These are phyloP conservation scores for Xylaria palmicola DNA, from an alignment of 495 filamentous ascomycete species.

Conservation along the genomic window DNA sequence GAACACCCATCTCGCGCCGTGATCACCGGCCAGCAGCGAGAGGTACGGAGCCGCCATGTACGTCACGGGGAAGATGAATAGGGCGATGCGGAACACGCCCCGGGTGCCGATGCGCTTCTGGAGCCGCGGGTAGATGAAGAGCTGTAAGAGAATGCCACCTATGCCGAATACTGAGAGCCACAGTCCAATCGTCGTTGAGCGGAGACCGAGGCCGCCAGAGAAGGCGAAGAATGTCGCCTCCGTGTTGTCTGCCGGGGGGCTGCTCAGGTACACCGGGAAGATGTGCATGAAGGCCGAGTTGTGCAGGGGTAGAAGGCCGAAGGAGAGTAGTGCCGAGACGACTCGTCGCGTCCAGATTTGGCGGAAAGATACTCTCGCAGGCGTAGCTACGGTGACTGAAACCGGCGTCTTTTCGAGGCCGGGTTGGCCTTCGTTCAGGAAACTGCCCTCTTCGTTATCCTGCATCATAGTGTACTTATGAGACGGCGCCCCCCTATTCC, in stretches of 20 bases:
- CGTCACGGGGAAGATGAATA: conserved; percentile 63
- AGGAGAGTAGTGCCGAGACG: conserved; percentile 58
- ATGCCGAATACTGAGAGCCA: conserved; percentile 69
- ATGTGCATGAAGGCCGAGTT: conserved; percentile 73
- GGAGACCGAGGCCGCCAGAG: conserved; percentile 68
- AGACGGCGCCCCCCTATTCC: background rate
- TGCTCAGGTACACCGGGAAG: conserved; percentile 70
- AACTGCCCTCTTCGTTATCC: conserved; percentile 16
- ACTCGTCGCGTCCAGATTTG: conserved; percentile 64
- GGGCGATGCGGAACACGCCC: conserved; percentile 55
- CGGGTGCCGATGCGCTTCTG: conserved; percentile 62
- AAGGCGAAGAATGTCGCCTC: conserved; percentile 60
- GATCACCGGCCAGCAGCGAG: conserved; percentile 51
- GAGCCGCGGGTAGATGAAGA: conserved; percentile 66
- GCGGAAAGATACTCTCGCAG: conserved; percentile 50
- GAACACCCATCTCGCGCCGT: conserved; percentile 44
- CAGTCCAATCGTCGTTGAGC: conserved; percentile 65
- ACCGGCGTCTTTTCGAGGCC: background rate
- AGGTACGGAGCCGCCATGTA: conserved; percentile 70
- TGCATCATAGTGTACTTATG: conserved; percentile 20
- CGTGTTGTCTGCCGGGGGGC: conserved; percentile 54
- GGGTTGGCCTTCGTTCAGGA: conserved; percentile 19
- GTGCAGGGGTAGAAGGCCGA: conserved; percentile 70
- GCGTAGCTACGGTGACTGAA: conserved; percentile 1
- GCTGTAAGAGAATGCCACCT: conserved; percentile 66